Evolutionary conservation across 108 stramenopile species (phyloP), one percentile per base, ranked within the genome.

Genomic region (Epipyxis sp.): DNA sequence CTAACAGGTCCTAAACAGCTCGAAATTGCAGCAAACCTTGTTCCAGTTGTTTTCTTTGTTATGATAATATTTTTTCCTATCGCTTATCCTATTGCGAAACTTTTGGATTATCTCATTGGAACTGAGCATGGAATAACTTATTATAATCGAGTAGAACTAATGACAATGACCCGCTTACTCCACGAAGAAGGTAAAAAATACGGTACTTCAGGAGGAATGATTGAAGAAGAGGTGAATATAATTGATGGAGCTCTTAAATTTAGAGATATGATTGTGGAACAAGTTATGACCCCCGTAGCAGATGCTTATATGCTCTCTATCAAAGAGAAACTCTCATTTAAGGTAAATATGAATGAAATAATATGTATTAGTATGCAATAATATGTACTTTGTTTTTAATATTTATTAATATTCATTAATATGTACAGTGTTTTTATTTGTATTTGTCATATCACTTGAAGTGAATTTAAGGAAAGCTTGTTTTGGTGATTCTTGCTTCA

Each of bases 191-290:
- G 91, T 96, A 35, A 32, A 37, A 16, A 32, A 32, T 6, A 32
- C 10, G 50, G 91, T 94, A 78, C 85, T 97, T 35, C 80, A 97
- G 42, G 89, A 96, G 78, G 91, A 96, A 65, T 96, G 97, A 81
- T 92, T 94, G 0, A 77, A 32, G 94, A 95, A 45, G 91, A 91
- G 59, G 95, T 91, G 29, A 83, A 81, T 35, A 93, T 96, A 59
- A 96, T 99, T 94, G 87, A 85, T 40, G 97, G 98, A 13, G 98
- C 98, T 0, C 79, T 99, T 42, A 83, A 88, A 46, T 95, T 92
- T 85, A 91, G 91, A 84, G 84, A 88, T 41, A 89, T 91, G 54
- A 54, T 74, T 1, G 98, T 97, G 30, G 76, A 80, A 40, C 92
- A 96, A 50, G 95, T 92, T 42, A 97, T 98, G 96, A 99, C 98